Evolutionary conservation across 305 asterid species (phyloP).

Genomic region (Caryopteris hybrid): DNA sequence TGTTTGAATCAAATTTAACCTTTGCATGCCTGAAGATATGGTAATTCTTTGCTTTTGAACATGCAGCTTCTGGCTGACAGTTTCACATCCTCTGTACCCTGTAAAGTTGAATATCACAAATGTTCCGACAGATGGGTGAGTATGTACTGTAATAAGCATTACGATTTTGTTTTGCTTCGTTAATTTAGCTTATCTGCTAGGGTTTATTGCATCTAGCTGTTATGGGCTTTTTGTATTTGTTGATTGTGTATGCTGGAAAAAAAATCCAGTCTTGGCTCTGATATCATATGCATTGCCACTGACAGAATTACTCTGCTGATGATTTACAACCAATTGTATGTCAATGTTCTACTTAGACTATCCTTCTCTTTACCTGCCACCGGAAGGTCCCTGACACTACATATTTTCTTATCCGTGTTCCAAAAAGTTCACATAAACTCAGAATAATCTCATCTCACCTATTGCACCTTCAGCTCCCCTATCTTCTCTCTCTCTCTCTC

Average conservation of each 20-base stretch:
- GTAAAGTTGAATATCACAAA: constrained; percentile 69
- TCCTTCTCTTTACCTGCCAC: background rate
- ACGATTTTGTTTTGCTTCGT: background rate
- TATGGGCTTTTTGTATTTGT: constrained; percentile 3
- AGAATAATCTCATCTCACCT: background rate
- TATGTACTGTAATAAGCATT: constrained; percentile 15
- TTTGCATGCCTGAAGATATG: constrained; percentile 8
- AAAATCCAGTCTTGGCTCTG: background rate
- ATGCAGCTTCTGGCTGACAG: constrained; percentile 84
- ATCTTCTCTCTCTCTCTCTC: background rate
- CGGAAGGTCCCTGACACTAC: background rate
- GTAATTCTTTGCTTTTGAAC: constrained; percentile 13
- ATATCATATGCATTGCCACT: background rate
- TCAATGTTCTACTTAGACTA: background rate
- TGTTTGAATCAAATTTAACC: background rate
- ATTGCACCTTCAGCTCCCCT: background rate
- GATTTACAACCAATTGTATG: background rate
- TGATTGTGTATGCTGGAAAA: constrained; percentile 4
- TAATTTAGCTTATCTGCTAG: constrained; percentile 4
- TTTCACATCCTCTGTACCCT: constrained; percentile 67
- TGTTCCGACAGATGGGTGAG: constrained; percentile 89
- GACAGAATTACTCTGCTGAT: background rate
- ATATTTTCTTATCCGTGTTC: background rate
- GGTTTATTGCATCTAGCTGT: background rate
- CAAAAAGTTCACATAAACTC: background rate